Evolutionary conservation across 805 yeast species (phyloP).

Genomic region (Cyberlindnera mississippiensis): DNA sequence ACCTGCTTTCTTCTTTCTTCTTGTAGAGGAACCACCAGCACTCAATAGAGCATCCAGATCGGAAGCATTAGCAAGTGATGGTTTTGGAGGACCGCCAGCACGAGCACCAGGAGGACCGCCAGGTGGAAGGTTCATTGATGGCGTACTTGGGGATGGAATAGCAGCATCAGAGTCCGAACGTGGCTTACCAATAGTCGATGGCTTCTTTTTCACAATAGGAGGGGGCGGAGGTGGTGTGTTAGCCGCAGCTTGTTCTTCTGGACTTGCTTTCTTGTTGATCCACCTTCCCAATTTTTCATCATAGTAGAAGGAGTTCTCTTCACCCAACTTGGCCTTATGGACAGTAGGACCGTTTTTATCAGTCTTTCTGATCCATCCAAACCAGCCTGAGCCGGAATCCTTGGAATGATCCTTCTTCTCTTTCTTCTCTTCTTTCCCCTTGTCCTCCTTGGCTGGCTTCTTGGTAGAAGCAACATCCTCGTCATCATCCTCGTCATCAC

Average conservation of each 20-base stretch:
- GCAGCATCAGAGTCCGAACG: slow-evolving; percentile 32
- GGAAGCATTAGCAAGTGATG: slow-evolving; percentile 8
- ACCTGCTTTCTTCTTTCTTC: slow-evolving; percentile 41
- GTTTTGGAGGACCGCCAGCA: slow-evolving; percentile 6
- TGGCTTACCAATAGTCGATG: slow-evolving; percentile 33
- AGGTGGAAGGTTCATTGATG: background rate
- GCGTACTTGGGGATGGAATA: slow-evolving; percentile 7
- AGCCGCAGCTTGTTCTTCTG: slow-evolving; percentile 58
- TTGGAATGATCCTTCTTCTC: background rate
- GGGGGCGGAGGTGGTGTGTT: slow-evolving; percentile 62
- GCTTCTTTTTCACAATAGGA: slow-evolving; percentile 37
- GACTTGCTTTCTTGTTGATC: slow-evolving; percentile 67
- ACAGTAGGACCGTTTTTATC: slow-evolving; percentile 69
- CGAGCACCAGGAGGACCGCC: slow-evolving; percentile 7
- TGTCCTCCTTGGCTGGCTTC: slow-evolving; percentile 11
- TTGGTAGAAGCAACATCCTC: slow-evolving; percentile 15
- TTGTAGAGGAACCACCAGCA: slow-evolving; percentile 29
- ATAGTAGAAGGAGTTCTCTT: slow-evolving; percentile 62
- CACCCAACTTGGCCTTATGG: slow-evolving; percentile 82
- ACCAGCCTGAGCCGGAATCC: slow-evolving; percentile 35
- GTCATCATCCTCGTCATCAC: slow-evolving; percentile 38
- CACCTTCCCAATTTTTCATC: slow-evolving; percentile 85
- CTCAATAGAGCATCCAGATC: slow-evolving; percentile 46
- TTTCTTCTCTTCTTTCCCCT: slow-evolving; percentile 1
- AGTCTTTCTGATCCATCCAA: slow-evolving; percentile 60